Evolutionary conservation across 495 filamentous ascomycete species (phyloP), one percentile per base, ranked within the genome.

Genomic region (Penicillium pancosmium): DNA sequence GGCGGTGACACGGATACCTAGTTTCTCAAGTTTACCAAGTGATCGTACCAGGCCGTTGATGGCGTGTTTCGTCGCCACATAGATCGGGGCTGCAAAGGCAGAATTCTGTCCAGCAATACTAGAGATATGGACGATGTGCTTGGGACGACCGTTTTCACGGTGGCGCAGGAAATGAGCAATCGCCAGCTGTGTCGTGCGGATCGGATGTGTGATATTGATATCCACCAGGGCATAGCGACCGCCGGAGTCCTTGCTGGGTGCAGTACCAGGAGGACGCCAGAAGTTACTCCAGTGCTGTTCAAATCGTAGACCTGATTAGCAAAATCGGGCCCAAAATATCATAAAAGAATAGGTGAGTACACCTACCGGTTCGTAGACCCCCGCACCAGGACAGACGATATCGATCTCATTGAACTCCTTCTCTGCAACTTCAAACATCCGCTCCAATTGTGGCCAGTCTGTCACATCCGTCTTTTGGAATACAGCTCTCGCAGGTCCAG

Each of bases 131-230:
- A 88, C 61, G 11, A 90, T 73, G 23, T 83, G 79, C 62, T 80
- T 83, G 40, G 57, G 70, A 33, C 68, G 72, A 25, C 66, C 72
- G 59, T 57, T 73, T 21, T 65, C 64, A 12, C 65, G 68, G 16
- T 67, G 51, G 12, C 66, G 68, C 7, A 75, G 64, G 74, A 86
- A 88, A 60, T 84, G 74, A 10, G 81, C 74, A 49, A 90, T 82
- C 13, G 85, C 87, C 11, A 89, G 72, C 63, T 89, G 87, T 12
- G 85, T 86, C 7, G 78, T 75, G 53, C 86, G 85, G 67, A 90
- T 88, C 0, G 87, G 87, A 67, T 89, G 87, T 6, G 84, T 88
- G 59, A 89, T 50, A 68, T 88, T 88, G 73, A 90, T 86, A 65
- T 89, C 86, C 35, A 90, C 36, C 55, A 73, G 59, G 18, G 80